Percentiles rank a stretch among this genome's conserved stretches.
Conservation (phyloP, 2,329 filamentous ascomycete species). For the Ophiostoma populinum region DNA sequence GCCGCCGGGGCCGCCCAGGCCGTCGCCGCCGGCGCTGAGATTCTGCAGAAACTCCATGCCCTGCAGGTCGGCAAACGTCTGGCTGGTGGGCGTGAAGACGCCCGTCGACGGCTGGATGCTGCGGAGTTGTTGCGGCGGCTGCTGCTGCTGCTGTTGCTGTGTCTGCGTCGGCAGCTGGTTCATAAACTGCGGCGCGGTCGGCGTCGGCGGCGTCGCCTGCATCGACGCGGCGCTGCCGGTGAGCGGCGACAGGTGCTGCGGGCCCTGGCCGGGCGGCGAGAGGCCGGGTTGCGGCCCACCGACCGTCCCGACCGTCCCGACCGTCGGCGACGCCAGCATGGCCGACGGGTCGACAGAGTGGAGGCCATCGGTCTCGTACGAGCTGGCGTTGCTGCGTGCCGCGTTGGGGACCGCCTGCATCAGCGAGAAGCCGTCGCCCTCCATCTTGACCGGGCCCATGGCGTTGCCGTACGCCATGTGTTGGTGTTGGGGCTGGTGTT, state of each 20-base stretch:
- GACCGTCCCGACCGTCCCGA: neutral
- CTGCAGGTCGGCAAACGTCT: conserved; percentile 30
- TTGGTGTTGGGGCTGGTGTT: no score
- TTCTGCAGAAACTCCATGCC: conserved; percentile 36
- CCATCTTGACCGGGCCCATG: conserved; percentile 19
- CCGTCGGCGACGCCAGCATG: conserved; percentile 27
- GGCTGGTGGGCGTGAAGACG: conserved; percentile 12
- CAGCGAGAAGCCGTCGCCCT: conserved; percentile 21
- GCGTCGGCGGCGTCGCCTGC: conserved; percentile 8
- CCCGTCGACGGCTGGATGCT: neutral
- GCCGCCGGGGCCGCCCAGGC: conserved; percentile 3
- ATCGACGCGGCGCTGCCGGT: conserved; percentile 4
- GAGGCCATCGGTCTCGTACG: conserved; percentile 19
- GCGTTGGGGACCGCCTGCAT: conserved; percentile 24
- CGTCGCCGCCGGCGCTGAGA: conserved; percentile 16
- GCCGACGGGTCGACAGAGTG: conserved; percentile 24
- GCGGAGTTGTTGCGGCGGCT: conserved; percentile 8
- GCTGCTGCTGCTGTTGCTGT: conserved; percentile 11
- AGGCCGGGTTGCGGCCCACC: conserved; percentile 4
- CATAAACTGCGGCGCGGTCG: conserved; percentile 2
- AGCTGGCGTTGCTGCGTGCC: conserved; percentile 21
- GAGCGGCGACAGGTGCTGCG: conserved; percentile 5
- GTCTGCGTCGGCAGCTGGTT: conserved; percentile 12
- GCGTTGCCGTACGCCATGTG: no score
- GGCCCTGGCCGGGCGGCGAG: neutral